A percentile compares a stretch with the other conserved stretches of the same genome.
Evolutionary conservation across 2,329 filamentous ascomycete genomes (phyloP).

Genomic region (Talaromyces sp.): DNA sequence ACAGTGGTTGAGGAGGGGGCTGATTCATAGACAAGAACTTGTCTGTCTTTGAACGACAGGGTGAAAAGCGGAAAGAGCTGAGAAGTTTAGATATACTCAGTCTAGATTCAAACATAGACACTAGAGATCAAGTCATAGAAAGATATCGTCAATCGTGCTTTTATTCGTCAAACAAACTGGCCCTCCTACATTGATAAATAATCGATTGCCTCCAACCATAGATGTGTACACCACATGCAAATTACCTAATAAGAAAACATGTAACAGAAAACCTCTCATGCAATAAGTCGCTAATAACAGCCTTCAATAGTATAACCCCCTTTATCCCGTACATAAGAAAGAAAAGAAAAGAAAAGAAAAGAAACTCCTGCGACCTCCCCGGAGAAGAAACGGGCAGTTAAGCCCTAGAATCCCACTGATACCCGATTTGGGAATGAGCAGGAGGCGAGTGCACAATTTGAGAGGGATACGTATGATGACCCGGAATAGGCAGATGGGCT

Average conservation of each 20-base stretch:
- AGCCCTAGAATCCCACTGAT: conserved; percentile 18
- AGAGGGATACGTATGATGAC: conserved; percentile 11
- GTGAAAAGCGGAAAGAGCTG: not conserved
- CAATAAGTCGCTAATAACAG: conserved; percentile 13
- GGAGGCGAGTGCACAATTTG: conserved; percentile 11
- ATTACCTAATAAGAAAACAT: not conserved
- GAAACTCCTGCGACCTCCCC: not conserved
- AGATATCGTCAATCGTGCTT: not conserved
- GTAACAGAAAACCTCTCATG: conserved; percentile 4
- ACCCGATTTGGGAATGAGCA: conserved; percentile 15
- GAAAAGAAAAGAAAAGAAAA: not conserved
- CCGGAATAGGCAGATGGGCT: conserved; percentile 12
- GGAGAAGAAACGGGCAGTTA: not conserved
- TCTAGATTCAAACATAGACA: not conserved
- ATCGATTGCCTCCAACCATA: not conserved
- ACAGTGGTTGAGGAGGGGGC: not conserved
- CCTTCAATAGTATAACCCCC: not conserved
- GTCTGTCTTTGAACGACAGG: not conserved
- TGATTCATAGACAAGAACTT: not conserved
- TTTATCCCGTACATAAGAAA: not conserved
- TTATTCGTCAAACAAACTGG: not conserved
- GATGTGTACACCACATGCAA: not conserved
- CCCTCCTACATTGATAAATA: not conserved
- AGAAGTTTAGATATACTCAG: too few species aligned
- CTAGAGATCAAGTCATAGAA: not conserved